A percentile compares a stretch with the other conserved stretches of the same genome.
Evolutionary conservation across 805 yeast species (phyloP).

Genomic region (Spencermartinsiella europaea): DNA sequence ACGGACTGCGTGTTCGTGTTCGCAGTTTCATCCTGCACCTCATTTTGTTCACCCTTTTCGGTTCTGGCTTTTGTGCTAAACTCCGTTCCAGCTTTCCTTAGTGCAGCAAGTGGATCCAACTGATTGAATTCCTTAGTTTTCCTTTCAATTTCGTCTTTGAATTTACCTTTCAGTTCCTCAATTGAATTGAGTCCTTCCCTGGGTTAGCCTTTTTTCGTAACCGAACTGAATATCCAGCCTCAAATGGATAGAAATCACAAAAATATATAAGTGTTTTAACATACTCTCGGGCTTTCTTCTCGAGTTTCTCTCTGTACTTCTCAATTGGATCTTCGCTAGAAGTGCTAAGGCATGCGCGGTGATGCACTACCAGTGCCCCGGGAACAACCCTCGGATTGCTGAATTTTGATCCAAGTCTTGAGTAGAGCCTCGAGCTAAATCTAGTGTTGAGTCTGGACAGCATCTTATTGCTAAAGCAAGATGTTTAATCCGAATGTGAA

Average conservation of each 20-base stretch:
- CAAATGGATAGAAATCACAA: too few species aligned
- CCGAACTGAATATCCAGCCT: too few species aligned
- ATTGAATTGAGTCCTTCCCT: conserved; percentile 41
- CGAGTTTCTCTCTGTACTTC: conserved; percentile 40
- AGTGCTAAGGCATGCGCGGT: not conserved
- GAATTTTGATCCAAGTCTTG: too few species aligned
- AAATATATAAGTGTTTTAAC: too few species aligned
- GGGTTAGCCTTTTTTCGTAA: too few species aligned
- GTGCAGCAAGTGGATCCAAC: conserved; percentile 56
- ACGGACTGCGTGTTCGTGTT: conserved; percentile 12
- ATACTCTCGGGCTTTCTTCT: conserved; percentile 33
- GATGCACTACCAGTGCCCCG: too few species aligned
- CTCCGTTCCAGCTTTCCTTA: conserved; percentile 19
- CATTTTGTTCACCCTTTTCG: conserved; percentile 1
- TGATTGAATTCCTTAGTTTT: conserved; percentile 53
- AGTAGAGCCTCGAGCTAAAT: too few species aligned
- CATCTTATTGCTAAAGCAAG: too few species aligned
- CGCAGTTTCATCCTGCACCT: conserved; percentile 3
- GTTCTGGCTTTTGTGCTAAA: conserved; percentile 4
- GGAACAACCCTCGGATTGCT: too few species aligned
- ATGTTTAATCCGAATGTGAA: too few species aligned
- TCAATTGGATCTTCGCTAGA: conserved; percentile 28
- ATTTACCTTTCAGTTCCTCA: conserved; percentile 55
- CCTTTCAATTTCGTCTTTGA: conserved; percentile 55
- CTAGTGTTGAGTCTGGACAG: too few species aligned